Evolutionary conservation across 1,139 yeast genomes (phyloP), one percentile per base, ranked within the genome.

Genomic region (Kazachstania sp.): DNA sequence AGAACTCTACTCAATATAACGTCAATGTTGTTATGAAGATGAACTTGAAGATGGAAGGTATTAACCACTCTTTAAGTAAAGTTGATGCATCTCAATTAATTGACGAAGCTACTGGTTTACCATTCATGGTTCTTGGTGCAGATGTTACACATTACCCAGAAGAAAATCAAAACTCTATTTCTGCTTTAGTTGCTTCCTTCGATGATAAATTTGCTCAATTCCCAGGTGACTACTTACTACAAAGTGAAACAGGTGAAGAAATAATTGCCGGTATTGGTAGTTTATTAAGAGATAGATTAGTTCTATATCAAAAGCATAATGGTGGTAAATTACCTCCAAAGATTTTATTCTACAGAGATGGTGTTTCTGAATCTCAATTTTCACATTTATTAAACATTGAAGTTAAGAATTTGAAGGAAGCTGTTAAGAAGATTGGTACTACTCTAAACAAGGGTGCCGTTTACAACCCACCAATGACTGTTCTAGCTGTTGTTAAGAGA

Each of bases 61-160:
- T 47, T 29, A 55, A 55, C 32, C 58, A 54, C 43, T 44, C 54
- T 15, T 45, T 54, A 39, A 28, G 44, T 29, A 31, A 37, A 29
- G 44, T 47, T 11, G 48, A 47, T 35, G 40, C 49, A 31, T 37
- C 45, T 18, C 37, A 48, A 19, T 41, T 55, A 30, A 53, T 41
- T 19, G 59, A 55, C 37, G 38, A 50, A n/a, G 48, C 44, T 15
- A 45, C 54, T 19, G 51, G 51, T 3, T 44, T 55, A 36, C 58
- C 59, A 37, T 51, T 43, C 39, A 46, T 55, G 48, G 43, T 55
- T 16, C 38, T 55, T 28, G 58, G 57, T 43, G 56, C 58, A 3
- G 59, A 55, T 52, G 58, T 55, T 23, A 55, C 58, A 2, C 58
- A 55, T 50, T 55, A 55, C 35, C 59, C 58, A 43, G 55, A 53